Evolutionary conservation across 805 yeast species (phyloP), one percentile per base, ranked within the genome.

Genomic region (Schwanniomyces pseudopolymorphus): DNA sequence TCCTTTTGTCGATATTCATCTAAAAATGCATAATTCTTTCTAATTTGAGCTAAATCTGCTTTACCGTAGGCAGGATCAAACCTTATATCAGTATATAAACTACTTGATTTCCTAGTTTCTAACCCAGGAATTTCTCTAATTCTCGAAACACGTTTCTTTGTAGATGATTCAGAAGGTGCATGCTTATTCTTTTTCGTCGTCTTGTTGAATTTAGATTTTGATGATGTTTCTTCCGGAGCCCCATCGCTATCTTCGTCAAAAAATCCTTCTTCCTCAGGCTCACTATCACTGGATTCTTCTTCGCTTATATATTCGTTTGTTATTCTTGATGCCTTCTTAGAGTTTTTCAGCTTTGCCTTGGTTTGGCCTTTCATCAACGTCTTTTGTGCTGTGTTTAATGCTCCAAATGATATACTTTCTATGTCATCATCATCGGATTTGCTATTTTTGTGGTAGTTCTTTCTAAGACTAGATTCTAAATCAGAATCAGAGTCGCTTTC

Each of bases 51-150:
- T 48, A 79, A 67, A 61, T 91, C 92, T 0, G 94, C 88, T 56
- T 82, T 85, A 47, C 98, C 98, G 52, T 82, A 81, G 0, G 96
- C 90, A 2, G 92, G 79, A 64, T 94, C 97, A 63, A 94, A 94
- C 55, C 99, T 76, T 27, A 95, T 85, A 69, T 94, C 99, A 41
- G 80, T 77, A 61, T 86, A 84, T 24, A 85, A 66, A 13, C 70
- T 72, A 13, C 64, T 56, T 42, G 64, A 56, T 53, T 64, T 72
- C 20, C 70, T 67, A 20, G 65, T 58, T 41, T 72, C 74, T 39
- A 86, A 60, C 0, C 92, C 94, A 1, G 87, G 92, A 10, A 91
- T 83, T 38, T 84, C 82, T 53, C 98, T 76, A 31, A 89, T 72
- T 52, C 75, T 73, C 0, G 89, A 71, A 0, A 86, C 95, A 14